Percentiles rank a stretch among this genome's conserved stretches.
These are phyloP conservation scores for Ophiostoma fasciatum DNA, from an alignment of 2,329 filamentous ascomycete species.

Conservation along the genomic window DNA sequence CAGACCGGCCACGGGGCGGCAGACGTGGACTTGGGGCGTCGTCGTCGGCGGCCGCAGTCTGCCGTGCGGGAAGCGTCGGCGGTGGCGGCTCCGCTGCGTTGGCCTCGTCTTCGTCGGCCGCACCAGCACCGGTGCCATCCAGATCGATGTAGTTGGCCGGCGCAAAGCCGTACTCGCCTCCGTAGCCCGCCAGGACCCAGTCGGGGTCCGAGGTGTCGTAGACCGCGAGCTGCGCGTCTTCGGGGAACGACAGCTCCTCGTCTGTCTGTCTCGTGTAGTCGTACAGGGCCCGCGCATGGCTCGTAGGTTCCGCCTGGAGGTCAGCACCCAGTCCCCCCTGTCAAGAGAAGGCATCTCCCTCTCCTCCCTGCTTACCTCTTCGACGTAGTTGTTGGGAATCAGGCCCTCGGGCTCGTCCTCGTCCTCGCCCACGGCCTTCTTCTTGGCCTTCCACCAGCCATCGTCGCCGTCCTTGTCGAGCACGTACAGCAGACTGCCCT, in stretches of 20 bases:
- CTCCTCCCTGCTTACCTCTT: conserved; percentile 52
- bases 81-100: conserved; percentile 25
- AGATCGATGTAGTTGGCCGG: conserved; percentile 87
- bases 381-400: conserved; percentile 88
- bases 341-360: no score
- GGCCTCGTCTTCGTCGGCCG: conserved; percentile 19
- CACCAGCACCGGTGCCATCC: conserved; percentile 26
- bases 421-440: conserved; percentile 67
- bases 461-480: conserved; percentile 49
- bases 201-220: conserved; percentile 88
- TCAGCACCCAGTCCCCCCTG: no score
- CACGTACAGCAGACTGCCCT: conserved; percentile 14
- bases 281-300: conserved; percentile 78
- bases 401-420: conserved; percentile 84
- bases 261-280: conserved; percentile 96
- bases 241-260: conserved; percentile 89
- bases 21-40: conserved; percentile 24
- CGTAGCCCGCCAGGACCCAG: conserved; percentile 83
- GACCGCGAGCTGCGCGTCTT: conserved; percentile 69
- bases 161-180: conserved; percentile 83
- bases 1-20: conserved; percentile 20
- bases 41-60: conserved; percentile 22
- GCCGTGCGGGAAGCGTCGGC: conserved; percentile 30
- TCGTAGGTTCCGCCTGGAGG: conserved; percentile 39
- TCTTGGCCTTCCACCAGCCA: conserved; percentile 96